Percentiles rank a stretch among this genome's conserved stretches.
These are phyloP conservation scores for Melampsora larici-populina DNA, from an alignment of 1,284 basidiomycete genomes.

Conservation along the genomic window DNA sequence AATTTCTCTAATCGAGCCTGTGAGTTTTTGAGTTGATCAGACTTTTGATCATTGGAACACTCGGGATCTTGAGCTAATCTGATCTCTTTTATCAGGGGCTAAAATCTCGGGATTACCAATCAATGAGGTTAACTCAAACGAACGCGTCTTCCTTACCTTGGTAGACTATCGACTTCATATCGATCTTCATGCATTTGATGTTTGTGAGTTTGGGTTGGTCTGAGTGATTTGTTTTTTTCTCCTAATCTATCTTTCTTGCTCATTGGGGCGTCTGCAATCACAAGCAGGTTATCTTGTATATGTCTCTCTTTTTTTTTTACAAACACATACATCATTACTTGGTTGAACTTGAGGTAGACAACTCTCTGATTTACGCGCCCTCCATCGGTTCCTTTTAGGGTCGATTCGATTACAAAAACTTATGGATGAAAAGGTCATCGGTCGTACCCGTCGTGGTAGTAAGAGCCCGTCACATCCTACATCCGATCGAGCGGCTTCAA, in stretches of 20 bases:
- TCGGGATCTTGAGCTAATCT: too few relatives aligned
- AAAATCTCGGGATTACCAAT: conserved; percentile 60
- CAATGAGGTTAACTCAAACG: conserved; percentile 55
- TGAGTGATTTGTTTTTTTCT: too few relatives aligned
- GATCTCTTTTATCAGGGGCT: conserved; percentile 60
- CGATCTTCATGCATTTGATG: conserved; percentile 48
- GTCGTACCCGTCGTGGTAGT: too few relatives aligned
- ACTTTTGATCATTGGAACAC: not conserved
- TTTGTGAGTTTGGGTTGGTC: conserved; percentile 44
- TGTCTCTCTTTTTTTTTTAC: too few relatives aligned
- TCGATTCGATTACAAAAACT: conserved; percentile 34
- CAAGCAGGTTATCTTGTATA: too few relatives aligned
- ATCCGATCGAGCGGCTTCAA: too few relatives aligned
- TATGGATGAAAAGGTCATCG: conserved; percentile 20
- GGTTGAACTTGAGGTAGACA: too few relatives aligned
- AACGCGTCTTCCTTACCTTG: conserved; percentile 55
- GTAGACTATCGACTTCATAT: conserved; percentile 56
- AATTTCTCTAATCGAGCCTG: conserved; percentile 70
- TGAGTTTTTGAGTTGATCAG: conserved; percentile 11
- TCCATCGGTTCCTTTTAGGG: conserved; percentile 2
- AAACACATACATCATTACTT: too few relatives aligned
- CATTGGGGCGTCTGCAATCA: too few relatives aligned
- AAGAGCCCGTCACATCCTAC: too few relatives aligned
- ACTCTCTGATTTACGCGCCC: too few relatives aligned
- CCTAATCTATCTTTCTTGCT: too few relatives aligned